phyloP scores from a whole-genome alignment of 2,329 filamentous ascomycete genomes.

The Aspergillus sp. region DNA sequence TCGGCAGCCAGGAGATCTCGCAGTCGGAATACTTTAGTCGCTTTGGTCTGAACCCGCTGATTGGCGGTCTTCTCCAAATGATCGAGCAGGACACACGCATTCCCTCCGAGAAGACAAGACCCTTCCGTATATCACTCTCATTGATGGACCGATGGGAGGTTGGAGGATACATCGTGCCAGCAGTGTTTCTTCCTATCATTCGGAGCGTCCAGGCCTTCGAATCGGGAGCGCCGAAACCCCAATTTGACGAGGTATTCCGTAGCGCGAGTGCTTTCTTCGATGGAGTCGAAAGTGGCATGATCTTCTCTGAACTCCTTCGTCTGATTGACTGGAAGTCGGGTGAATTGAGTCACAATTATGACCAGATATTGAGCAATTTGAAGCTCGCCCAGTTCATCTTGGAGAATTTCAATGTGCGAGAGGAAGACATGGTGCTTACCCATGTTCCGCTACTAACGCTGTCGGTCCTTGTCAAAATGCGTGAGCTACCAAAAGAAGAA shows the following conservation, averaged over 20 bases:
- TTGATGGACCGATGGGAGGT: conserved; percentile 99
- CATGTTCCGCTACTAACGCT: conserved; percentile 78
- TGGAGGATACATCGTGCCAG: conserved; percentile 81
- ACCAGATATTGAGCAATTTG: conserved; percentile 61
- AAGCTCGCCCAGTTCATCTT: conserved; percentile 79
- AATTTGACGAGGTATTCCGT: conserved; percentile 82
- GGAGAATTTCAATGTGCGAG: conserved; percentile 83
- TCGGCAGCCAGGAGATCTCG: conserved; percentile 50
- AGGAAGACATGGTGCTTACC: conserved; percentile 90
- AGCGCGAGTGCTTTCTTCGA: conserved; percentile 97
- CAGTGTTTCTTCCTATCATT: conserved; percentile 84
- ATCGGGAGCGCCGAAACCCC: conserved; percentile 61
- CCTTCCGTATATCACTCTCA: conserved; percentile 88
- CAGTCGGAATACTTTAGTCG: conserved; percentile 80
- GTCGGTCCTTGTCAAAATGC: conserved; percentile 56
- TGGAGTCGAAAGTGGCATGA: conserved; percentile 89
- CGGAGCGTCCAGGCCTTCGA: conserved; percentile 77
- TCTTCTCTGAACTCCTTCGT: conserved; percentile 78
- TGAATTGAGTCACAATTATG: conserved; percentile 49
- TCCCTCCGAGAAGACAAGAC: conserved; percentile 71
- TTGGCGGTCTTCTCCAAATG: conserved; percentile 73
- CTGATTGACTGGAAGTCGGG: conserved; percentile 57
- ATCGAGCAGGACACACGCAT: conserved; percentile 58
- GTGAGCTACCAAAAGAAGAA: conserved; percentile 27
- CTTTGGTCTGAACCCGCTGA: conserved; percentile 72